Evolutionary conservation across 2,329 filamentous ascomycete genomes (phyloP).

Genomic region (Ceratocystis ficicola): DNA sequence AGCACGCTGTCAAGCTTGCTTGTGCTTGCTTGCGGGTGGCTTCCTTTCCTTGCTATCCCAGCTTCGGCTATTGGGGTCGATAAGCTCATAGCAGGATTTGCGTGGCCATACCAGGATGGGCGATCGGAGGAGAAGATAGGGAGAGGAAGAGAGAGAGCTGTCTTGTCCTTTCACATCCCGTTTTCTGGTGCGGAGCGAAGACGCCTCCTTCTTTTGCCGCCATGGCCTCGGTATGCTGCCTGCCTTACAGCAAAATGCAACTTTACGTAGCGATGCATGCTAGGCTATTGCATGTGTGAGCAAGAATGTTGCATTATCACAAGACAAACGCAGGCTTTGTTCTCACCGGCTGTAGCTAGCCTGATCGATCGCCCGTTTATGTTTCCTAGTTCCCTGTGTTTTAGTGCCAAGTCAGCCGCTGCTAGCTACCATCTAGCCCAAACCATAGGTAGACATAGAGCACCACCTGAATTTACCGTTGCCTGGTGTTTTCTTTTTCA

Average conservation of each 20-base stretch:
- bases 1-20: slow-evolving; percentile 5
- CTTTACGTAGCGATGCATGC: too few relatives aligned
- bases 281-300: neutral
- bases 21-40: neutral
- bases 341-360: neutral
- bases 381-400: neutral
- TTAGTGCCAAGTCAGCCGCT: neutral
- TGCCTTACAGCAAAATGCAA: too few relatives aligned
- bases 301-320: neutral
- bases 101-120: neutral
- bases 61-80: slow-evolving; percentile 1
- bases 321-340: neutral
- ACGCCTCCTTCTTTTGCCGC: neutral
- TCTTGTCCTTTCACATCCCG: neutral
- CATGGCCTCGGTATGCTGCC: too few relatives aligned
- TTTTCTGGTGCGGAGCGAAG: neutral
- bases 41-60: neutral
- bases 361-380: slow-evolving; percentile 1
- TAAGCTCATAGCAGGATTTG: slow-evolving; percentile 3
- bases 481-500: neutral
- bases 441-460: neutral
- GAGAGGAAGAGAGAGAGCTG: neutral
- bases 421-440: neutral
- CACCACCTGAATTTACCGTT: neutral
- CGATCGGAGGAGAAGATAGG: neutral